Evolutionary conservation across 306 rosid genomes (phyloP), one percentile per base, ranked within the genome.

Genomic region (Citrullus colocynthis): DNA sequence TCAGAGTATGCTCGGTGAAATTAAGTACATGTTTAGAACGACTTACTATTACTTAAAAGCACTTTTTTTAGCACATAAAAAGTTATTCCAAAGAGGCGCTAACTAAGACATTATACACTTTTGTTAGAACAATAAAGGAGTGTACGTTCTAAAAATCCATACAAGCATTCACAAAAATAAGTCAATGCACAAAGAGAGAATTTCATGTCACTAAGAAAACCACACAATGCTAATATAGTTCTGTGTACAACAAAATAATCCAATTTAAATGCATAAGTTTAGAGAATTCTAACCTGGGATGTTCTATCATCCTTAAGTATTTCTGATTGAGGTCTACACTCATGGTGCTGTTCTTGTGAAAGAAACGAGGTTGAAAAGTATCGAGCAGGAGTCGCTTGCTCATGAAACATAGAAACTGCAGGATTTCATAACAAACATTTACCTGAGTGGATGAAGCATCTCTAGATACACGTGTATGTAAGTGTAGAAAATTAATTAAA

Each of bases 261-360:
- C 12, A 11, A 64, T 15, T 73, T 51, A 60, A 61, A 60, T 58
- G 55, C 24, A 32, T n/a, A 63, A 21, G 59, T 61, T 24, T n/a
- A 37, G 16, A 37, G 56, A 72, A 58, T 17, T 9, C 52, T 75
- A 88, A 91, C 97, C 97, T 90, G 91, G 28, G 89, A 83, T 80
- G 87, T 36, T 80, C 81, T 89, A 39, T 89, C 93, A 85, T 90
- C 89, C 84, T 88, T 87, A 17, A 78, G 57, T 16, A 84, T 52
- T 56, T 85, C 90, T 82, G 80, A 82, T 61, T 81, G 78, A 81
- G 93, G 84, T 83, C 62, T 88, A 80, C 81, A 86, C 66, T 93
- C 96, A 72, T 92, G 88, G 16, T 87, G 89, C 81, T 90, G 97
- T 80, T 94, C 97, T 92, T 88, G 95, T 74, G 82, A 74, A 75